Percentiles rank a stretch among this genome's conserved stretches.
Evolutionary conservation across 2,329 filamentous ascomycete genomes (phyloP).

Genomic region (Raffaelea albimanens): DNA sequence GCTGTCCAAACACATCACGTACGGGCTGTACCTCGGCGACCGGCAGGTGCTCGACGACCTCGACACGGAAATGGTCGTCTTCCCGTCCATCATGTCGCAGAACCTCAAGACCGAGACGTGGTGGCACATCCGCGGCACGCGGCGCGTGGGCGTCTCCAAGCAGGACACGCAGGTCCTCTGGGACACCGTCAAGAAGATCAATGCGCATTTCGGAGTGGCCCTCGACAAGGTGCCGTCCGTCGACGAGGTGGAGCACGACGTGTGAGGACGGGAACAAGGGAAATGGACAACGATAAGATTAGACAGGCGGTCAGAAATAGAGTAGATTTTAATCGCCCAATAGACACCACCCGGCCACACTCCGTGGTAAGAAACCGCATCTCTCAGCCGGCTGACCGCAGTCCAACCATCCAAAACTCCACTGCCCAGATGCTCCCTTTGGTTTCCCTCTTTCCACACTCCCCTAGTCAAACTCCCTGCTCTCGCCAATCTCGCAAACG

Average conservation of each 20-base stretch:
- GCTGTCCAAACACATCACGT: constrained; percentile 45
- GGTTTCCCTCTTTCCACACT: too few species aligned
- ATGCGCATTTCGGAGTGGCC: constrained; percentile 13
- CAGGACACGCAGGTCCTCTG: constrained; percentile 29
- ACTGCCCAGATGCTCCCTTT: too few species aligned
- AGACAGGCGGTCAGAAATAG: too few species aligned
- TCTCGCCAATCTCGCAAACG: constrained; percentile 77
- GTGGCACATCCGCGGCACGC: constrained; percentile 44
- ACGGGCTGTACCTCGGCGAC: constrained; percentile 48
- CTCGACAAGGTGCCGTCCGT: constrained; percentile 18
- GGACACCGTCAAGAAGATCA: constrained; percentile 15
- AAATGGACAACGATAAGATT: too few species aligned
- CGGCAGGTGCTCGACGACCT: constrained; percentile 42
- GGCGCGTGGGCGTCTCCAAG: constrained; percentile 35
- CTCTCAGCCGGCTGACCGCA: too few species aligned
- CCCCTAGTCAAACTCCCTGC: constrained; percentile 49
- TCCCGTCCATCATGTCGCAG: constrained; percentile 48
- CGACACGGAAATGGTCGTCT: constrained; percentile 45
- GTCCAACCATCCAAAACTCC: too few species aligned
- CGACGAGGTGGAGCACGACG: constrained; percentile 19
- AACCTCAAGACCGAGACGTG: constrained; percentile 41
- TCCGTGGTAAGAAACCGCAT: too few species aligned
- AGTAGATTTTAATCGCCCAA: too few species aligned
- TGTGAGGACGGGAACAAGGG: constrained; percentile 7
- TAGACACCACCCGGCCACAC: too few species aligned